Evolutionary conservation across 768 basidiomycete species (phyloP).

Genomic region (Hortiboletus campestris): DNA sequence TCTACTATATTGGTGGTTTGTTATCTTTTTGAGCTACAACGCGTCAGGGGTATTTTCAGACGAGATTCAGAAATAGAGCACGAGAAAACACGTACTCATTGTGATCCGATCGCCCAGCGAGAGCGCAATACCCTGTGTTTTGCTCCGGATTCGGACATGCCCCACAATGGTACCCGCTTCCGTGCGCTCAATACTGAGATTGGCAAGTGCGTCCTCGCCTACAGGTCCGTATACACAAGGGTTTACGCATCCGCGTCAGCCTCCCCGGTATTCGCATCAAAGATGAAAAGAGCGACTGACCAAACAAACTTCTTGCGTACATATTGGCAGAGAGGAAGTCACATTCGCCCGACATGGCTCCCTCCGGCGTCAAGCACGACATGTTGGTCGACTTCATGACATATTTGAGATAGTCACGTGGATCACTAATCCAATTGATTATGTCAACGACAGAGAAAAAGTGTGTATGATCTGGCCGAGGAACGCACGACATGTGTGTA

Average conservation of each 20-base stretch:
- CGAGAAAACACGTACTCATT: constrained; percentile 39
- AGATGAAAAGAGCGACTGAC: constrained; percentile 43
- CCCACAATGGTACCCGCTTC: constrained; percentile 81
- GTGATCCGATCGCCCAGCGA: constrained; percentile 90
- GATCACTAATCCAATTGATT: constrained; percentile 49
- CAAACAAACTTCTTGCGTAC: constrained; percentile 93
- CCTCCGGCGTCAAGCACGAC: constrained; percentile 91
- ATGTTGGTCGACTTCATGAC: constrained; percentile 98
- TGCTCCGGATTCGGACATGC: constrained; percentile 93
- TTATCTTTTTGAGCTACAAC: constrained; percentile 41
- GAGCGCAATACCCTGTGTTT: constrained; percentile 96
- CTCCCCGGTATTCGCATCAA: not conserved
- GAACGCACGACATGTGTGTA: constrained; percentile 72
- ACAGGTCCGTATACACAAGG: not conserved
- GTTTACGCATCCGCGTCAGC: not conserved
- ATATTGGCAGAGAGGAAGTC: constrained; percentile 97
- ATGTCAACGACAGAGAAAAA: not conserved
- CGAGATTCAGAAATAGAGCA: not conserved
- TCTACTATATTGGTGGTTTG: constrained; percentile 29
- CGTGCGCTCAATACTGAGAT: constrained; percentile 87
- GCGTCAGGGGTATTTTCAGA: not conserved
- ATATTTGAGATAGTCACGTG: constrained; percentile 87
- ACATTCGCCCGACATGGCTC: constrained; percentile 88
- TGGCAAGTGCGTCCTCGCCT: constrained; percentile 97
- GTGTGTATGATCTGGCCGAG: not conserved